phyloP scores from a whole-genome alignment of 805 yeast genomes.

The Candida morakotiae region DNA sequence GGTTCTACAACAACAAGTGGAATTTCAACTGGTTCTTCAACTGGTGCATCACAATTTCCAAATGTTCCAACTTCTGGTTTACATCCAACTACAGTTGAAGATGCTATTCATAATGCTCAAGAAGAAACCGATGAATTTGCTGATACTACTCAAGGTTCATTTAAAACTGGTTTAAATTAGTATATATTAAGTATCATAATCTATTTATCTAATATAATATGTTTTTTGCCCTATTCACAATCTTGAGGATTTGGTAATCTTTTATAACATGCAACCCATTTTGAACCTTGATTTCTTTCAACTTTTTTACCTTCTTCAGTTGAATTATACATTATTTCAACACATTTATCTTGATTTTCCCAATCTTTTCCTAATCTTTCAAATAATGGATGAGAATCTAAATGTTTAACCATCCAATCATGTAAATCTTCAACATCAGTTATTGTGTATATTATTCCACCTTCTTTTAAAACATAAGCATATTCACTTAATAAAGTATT shows the following conservation, averaged over 20 bases:
- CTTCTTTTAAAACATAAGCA: conserved; percentile 82
- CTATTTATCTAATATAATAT: too few relatives aligned
- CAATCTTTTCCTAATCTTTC: conserved; percentile 74
- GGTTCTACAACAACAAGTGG: conserved; percentile 36
- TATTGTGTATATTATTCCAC: conserved; percentile 88
- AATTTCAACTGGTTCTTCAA: conserved; percentile 17
- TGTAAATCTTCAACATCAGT: conserved; percentile 94
- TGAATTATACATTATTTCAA: conserved; percentile 79
- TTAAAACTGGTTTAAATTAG: background rate
- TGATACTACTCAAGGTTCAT: conserved; percentile 8
- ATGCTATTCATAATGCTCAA: conserved; percentile 19
- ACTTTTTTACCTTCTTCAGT: conserved; percentile 99
- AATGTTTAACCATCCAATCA: conserved; percentile 92
- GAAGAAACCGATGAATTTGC: conserved; percentile 11
- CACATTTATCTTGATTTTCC: conserved; percentile 80
- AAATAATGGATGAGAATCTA: conserved; percentile 87
- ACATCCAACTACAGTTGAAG: conserved; percentile 19
- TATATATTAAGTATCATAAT: background rate
- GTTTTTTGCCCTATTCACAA: conserved; percentile 3
- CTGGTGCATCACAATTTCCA: conserved; percentile 39
- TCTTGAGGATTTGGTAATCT: conserved; percentile 60
- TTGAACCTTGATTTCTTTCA: conserved; percentile 80
- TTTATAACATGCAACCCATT: conserved; percentile 83
- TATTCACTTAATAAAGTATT: conserved; percentile 85
- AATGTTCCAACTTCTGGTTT: conserved; percentile 30